Conservation (phyloP, 192 early-diverging fungal genomes). For the Entomortierella chlamydospora region DNA sequence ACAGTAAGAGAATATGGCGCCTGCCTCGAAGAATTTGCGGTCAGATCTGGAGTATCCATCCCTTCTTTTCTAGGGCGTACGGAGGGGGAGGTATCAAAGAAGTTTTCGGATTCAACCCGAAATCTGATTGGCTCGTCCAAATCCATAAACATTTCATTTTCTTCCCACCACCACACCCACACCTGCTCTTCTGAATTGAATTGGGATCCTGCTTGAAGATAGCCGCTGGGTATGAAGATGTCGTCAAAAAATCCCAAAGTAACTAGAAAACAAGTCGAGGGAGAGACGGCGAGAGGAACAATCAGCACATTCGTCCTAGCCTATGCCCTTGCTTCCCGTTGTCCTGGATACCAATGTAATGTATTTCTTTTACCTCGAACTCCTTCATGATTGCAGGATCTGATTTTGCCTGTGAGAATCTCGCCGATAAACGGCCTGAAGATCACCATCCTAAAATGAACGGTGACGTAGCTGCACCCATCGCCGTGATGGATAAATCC, state of each 20-base stretch:
- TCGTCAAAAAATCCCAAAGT: conserved; percentile 94
- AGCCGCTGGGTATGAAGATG: conserved; percentile 77
- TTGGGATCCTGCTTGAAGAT: conserved; percentile 70
- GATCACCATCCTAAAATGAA: conserved; percentile 86
- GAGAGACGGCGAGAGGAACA: not conserved
- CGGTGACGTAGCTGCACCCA: conserved; percentile 82
- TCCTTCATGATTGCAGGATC: conserved; percentile 75
- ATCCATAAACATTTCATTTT: conserved; percentile 85
- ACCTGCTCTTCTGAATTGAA: conserved; percentile 79
- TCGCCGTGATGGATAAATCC: conserved; percentile 88
- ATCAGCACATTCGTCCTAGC: not conserved
- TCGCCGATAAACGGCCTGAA: conserved; percentile 94
- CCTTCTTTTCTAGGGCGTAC: conserved; percentile 60
- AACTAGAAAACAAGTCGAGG: conserved; percentile 55
- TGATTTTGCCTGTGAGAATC: conserved; percentile 83
- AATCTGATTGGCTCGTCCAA: conserved; percentile 82
- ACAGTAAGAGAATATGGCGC: conserved; percentile 67
- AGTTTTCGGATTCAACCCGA: conserved; percentile 76
- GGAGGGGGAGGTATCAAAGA: conserved; percentile 80
- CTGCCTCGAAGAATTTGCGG: conserved; percentile 62
- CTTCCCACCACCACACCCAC: conserved; percentile 91
- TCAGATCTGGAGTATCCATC: conserved; percentile 57
- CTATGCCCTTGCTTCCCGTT: too few relatives aligned
- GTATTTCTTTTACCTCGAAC: conserved; percentile 76
- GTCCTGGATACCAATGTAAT: too few relatives aligned